Conservation (phyloP, 495 filamentous ascomycete genomes). For the Penicillium ochrochloron region DNA sequence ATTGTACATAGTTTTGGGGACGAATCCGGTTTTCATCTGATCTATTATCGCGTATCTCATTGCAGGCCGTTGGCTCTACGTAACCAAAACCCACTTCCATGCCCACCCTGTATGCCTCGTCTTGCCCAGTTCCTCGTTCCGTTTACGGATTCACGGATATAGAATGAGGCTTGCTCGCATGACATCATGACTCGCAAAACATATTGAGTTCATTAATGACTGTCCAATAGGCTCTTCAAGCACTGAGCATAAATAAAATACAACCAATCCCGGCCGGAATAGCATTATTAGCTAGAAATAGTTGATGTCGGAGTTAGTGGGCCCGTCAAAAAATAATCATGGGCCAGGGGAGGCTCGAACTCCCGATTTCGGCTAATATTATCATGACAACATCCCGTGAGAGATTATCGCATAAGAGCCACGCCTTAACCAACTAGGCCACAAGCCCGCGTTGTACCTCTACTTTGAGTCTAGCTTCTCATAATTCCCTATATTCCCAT, state of each 20-base stretch:
- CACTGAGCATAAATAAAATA: neutral
- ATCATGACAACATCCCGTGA: slow-evolving; percentile 3
- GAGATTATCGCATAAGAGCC: slow-evolving; percentile 7
- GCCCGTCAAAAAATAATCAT: neutral
- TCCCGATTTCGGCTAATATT: slow-evolving; percentile 13
- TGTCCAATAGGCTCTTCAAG: neutral
- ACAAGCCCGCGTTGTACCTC: slow-evolving; percentile 12
- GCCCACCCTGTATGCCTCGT: neutral
- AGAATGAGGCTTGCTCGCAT: neutral
- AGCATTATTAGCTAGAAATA: neutral
- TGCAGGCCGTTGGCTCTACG: neutral
- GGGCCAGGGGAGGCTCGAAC: slow-evolving; percentile 13
- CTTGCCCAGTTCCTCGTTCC: neutral
- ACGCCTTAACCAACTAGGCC: slow-evolving; percentile 13
- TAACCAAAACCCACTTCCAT: neutral
- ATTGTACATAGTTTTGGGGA: neutral
- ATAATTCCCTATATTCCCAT: neutral
- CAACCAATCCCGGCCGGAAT: neutral
- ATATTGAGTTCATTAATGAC: neutral
- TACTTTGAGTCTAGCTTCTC: neutral
- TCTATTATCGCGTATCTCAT: neutral
- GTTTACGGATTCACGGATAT: neutral
- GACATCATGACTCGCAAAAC: neutral
- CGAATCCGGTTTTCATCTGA: neutral
- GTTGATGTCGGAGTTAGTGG: neutral